These are phyloP conservation scores for Solanum paucissectum DNA, from an alignment of 257 asterid genomes.

Conservation along the genomic window DNA sequence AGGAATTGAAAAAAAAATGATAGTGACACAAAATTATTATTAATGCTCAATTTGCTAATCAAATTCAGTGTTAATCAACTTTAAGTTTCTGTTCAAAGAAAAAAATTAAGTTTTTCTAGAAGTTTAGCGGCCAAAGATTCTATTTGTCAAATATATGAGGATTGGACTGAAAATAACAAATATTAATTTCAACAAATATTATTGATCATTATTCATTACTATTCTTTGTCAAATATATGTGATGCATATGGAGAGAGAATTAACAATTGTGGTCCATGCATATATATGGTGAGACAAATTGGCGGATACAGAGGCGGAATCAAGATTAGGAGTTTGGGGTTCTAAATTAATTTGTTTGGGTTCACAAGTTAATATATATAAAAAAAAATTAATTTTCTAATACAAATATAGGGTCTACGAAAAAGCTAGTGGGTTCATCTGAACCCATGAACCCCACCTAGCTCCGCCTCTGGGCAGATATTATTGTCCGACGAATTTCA, in stretches of 20 bases:
- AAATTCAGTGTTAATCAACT: not conserved
- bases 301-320: not conserved
- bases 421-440: too few relatives aligned
- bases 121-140: not conserved
- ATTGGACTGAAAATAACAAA: not conserved
- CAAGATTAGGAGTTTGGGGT: too few relatives aligned
- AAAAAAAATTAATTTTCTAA: too few relatives aligned
- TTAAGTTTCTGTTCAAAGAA: not conserved
- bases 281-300: not conserved
- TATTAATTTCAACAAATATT: not conserved
- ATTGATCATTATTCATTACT: not conserved
- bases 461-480: too few relatives aligned
- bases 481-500: accelerated
- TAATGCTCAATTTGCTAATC: not conserved
- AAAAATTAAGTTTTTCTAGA: not conserved
- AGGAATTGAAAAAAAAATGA: not conserved
- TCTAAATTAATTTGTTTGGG: too few relatives aligned
- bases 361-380: too few relatives aligned
- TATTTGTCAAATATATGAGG: not conserved
- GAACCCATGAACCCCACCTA: too few relatives aligned
- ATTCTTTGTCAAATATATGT: not conserved
- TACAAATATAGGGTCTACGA: too few relatives aligned
- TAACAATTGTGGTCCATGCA: not conserved
- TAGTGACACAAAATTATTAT: not conserved
- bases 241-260: not conserved